Percentiles rank a stretch among this genome's conserved stretches.
Conservation (phyloP, 2,329 filamentous ascomycete genomes). For the Alternaria ethzedia region DNA sequence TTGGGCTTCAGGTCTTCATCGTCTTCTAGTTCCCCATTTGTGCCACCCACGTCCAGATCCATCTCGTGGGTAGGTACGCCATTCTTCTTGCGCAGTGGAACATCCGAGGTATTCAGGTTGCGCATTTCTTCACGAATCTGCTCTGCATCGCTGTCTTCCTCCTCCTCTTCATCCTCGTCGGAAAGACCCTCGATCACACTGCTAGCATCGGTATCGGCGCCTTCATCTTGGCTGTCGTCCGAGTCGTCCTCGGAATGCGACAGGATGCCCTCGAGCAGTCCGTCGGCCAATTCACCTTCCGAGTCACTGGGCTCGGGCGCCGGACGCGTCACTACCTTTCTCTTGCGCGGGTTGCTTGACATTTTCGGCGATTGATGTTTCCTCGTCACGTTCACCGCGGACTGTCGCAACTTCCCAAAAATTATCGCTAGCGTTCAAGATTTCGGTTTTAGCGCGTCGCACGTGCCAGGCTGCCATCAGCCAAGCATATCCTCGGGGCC, state of each 20-base stretch:
- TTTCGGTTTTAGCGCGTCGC: conserved; percentile 26
- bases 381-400: conserved; percentile 4
- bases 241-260: conserved; percentile 52
- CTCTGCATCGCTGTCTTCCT: conserved; percentile 49
- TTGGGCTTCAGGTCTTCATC: conserved; percentile 53
- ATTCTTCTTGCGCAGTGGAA: conserved; percentile 21
- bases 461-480: conserved; percentile 15
- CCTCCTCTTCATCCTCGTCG: conserved; percentile 40
- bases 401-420: conserved; percentile 24
- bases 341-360: conserved; percentile 58
- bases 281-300: conserved; percentile 47
- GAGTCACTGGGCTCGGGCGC: conserved; percentile 36
- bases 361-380: conserved; percentile 22
- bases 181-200: conserved; percentile 42
- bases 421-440: conserved; percentile 29
- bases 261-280: conserved; percentile 51
- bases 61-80: conserved; percentile 23
- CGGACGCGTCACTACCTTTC: conserved; percentile 51
- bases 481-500: conserved; percentile 11
- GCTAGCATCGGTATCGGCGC: conserved; percentile 39
- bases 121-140: conserved; percentile 54
- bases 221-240: conserved; percentile 30
- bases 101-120: conserved; percentile 48
- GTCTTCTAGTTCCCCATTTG: conserved; percentile 36
- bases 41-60: conserved; percentile 14